Conservation (phyloP, 352 stramenopile genomes). For the Phytophthora pistaciae region DNA sequence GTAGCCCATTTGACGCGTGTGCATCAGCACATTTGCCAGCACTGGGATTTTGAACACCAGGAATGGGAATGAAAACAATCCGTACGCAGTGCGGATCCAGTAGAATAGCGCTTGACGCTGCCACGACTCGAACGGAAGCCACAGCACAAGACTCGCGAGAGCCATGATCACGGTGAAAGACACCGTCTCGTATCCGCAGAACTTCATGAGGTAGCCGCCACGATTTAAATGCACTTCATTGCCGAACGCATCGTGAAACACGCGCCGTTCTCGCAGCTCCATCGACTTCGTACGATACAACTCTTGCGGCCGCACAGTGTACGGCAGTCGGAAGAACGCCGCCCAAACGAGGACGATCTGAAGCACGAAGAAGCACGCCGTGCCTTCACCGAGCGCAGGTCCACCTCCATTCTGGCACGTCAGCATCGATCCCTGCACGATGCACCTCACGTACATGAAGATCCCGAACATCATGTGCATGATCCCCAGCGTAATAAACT, state of each 20-base stretch:
- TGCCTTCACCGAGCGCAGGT: slow-evolving; percentile 70
- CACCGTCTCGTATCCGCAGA: slow-evolving; percentile 87
- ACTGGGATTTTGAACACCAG: slow-evolving; percentile 90
- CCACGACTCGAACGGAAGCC: slow-evolving; percentile 78
- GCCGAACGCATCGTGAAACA: slow-evolving; percentile 85
- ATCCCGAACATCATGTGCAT: slow-evolving; percentile 75
- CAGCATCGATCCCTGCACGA: slow-evolving; percentile 65
- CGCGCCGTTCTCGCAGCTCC: slow-evolving; percentile 43
- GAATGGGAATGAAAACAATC: slow-evolving; percentile 89
- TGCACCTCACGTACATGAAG: slow-evolving; percentile 77
- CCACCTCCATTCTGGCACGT: slow-evolving; percentile 67
- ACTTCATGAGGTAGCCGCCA: slow-evolving; percentile 88
- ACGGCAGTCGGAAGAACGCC: slow-evolving; percentile 87
- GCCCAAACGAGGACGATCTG: slow-evolving; percentile 88
- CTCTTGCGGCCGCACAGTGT: slow-evolving; percentile 75
- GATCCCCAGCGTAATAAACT: slow-evolving; percentile 91
- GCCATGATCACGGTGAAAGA: slow-evolving; percentile 80
- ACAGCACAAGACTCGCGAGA: slow-evolving; percentile 67
- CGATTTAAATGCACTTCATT: slow-evolving; percentile 83
- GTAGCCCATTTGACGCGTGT: slow-evolving; percentile 89
- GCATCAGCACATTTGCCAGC: slow-evolving; percentile 83
- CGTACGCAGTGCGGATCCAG: slow-evolving; percentile 89
- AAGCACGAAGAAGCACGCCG: slow-evolving; percentile 84
- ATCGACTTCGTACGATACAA: slow-evolving; percentile 67
- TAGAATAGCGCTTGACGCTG: slow-evolving; percentile 87